Conservation (phyloP, 192 early-diverging fungal genomes). For the Coemansia erecta region DNA sequence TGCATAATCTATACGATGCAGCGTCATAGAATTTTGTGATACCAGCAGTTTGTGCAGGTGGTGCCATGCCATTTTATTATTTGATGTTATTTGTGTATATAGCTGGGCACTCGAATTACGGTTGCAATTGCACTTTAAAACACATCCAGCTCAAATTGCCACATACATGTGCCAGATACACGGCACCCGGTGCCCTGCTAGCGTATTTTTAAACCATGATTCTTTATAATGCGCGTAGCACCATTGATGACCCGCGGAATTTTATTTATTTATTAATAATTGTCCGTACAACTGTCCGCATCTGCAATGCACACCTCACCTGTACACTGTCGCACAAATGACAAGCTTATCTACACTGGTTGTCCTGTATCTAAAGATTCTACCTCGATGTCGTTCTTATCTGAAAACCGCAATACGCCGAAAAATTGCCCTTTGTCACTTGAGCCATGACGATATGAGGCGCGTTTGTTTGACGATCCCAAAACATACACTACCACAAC, state of each 20-base stretch:
- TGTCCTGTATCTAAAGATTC: neutral
- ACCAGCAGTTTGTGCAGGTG: too few relatives aligned
- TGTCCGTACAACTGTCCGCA: conserved; percentile 14
- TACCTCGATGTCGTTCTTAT: conserved; percentile 5
- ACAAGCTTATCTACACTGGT: conserved; percentile 2
- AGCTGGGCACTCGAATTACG: too few relatives aligned
- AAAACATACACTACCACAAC: neutral
- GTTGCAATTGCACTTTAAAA: too few relatives aligned
- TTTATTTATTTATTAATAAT: conserved; percentile 1
- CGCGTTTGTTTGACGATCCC: conserved; percentile 2
- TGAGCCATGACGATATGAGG: too few relatives aligned
- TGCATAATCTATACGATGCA: too few relatives aligned
- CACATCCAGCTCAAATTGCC: too few relatives aligned
- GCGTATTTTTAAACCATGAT: too few relatives aligned
- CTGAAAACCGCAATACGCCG: neutral
- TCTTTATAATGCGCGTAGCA: neutral
- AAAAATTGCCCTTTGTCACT: neutral
- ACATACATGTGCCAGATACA: too few relatives aligned
- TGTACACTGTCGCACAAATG: neutral
- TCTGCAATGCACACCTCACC: conserved; percentile 5
- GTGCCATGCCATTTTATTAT: too few relatives aligned
- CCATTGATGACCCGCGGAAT: neutral
- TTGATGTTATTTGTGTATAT: too few relatives aligned
- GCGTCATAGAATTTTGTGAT: too few relatives aligned
- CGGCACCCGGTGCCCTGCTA: too few relatives aligned